Conservation (phyloP, 305 asterid species). For the Ruellia speciosa region DNA sequence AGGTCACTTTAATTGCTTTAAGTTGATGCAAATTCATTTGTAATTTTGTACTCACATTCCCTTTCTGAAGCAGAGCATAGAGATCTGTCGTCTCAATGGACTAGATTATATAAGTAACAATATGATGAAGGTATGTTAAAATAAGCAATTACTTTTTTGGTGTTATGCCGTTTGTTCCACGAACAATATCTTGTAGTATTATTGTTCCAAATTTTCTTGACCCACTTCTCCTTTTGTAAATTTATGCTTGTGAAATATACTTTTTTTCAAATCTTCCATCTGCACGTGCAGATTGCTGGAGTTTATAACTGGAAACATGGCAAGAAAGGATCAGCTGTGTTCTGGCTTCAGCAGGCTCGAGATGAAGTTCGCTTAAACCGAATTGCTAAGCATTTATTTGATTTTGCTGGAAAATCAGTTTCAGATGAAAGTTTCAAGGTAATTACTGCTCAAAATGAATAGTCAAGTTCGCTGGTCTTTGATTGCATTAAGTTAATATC, state of each 20-base stretch:
- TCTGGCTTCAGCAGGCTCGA: conserved; percentile 95
- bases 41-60: conserved; percentile 16
- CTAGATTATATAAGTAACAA: conserved; percentile 55
- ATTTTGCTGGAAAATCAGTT: conserved; percentile 79
- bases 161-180: neutral
- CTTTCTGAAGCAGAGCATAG: conserved; percentile 59
- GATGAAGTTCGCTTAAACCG: conserved; percentile 79
- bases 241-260: conserved; percentile 20
- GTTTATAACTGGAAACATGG: conserved; percentile 95
- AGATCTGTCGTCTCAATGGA: conserved; percentile 86
- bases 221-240: conserved; percentile 9
- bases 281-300: conserved; percentile 63
- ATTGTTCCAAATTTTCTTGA: conserved; percentile 1
- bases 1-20: conserved; percentile 16
- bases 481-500: conserved; percentile 8
- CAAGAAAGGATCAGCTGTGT: conserved; percentile 82
- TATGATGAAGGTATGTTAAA: conserved; percentile 72
- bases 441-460: conserved; percentile 12
- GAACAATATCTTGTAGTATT: conserved; percentile 1
- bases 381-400: conserved; percentile 74
- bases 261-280: conserved; percentile 17
- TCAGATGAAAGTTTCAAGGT: conserved; percentile 93
- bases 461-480: conserved; percentile 7
- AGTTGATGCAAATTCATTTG: conserved; percentile 17
- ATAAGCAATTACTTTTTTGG: conserved; percentile 14